Base-by-base conservation (phyloP, 169 alveolate genomes). In the Babesia ovis region DNA sequence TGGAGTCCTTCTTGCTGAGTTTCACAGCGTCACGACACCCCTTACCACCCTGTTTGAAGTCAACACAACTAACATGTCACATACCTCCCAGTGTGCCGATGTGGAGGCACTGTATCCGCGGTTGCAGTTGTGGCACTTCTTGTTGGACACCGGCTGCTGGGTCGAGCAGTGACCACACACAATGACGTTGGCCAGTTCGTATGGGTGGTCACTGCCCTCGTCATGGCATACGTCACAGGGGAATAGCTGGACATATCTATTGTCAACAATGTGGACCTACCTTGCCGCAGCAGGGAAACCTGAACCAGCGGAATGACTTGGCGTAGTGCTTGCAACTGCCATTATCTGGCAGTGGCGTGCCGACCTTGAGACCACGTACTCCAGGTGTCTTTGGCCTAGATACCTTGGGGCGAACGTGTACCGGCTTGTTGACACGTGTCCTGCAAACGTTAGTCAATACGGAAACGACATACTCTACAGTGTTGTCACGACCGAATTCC, bases 181-280 rank as follows among this genome's bases (percentile, higher is more conserved):
- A 84, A 92, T 88, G 16, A 92, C 83, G 50, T 90, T 74, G 22
- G 95, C 96, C 90, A 86, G 89, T 43, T 77, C 95, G 68, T 73
- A 91, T 22, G 79, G 77, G 79, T 92, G 96, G 59, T 90, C 94
- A 60, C 83, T 84, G 42, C 61, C 75, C 31, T 68, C 94, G 69
- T 92, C 95, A 69, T 92, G 96, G 85, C 96, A 92, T 29, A 61
- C 56, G 73, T 92, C 95, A 76, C 96, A 92, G 6, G 96, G 94
- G 66, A 83, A 92, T 14, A 91, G 92, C 93, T 89, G 75, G 4
- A 27, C 18, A 22, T 20, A 37, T 12, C 0, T 41, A 9, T 1
- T 5, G 50, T 22, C 43, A 22, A n/a, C 35, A 20, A 3, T 34
- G 32, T 1, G 20, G 9, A 22, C 86, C 14, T 68, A 79, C 94